Percentiles rank a stretch among this genome's conserved stretches.
Evolutionary conservation across 2,329 filamentous ascomycete genomes (phyloP).

Genomic region (Claviceps fusiformis): DNA sequence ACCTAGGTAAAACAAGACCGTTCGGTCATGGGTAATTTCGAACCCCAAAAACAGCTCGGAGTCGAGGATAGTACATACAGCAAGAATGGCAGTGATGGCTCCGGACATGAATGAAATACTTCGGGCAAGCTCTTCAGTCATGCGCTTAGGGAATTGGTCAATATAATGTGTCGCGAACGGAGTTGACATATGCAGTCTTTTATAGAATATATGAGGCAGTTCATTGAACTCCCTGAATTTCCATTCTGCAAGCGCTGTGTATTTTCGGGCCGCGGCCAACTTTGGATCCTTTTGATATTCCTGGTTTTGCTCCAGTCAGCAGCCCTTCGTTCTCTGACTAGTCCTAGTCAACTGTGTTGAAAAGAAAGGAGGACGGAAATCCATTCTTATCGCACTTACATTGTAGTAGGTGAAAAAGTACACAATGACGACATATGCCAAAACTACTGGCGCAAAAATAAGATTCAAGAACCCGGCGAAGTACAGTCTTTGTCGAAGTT

Average conservation of each 20-base stretch:
- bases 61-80: conserved; percentile 72
- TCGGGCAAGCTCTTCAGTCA: conserved; percentile 71
- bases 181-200: conserved; percentile 85
- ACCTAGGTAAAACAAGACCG: conserved; percentile 80
- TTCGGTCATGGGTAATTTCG: conserved; percentile 78
- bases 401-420: conserved; percentile 96
- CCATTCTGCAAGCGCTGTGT: conserved; percentile 90
- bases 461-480: conserved; percentile 80
- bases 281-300: conserved; percentile 93
- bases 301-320: conserved; percentile 23
- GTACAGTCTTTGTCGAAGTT: conserved; percentile 62
- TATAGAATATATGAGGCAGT: conserved; percentile 78
- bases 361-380: neutral
- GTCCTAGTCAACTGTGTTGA: neutral
- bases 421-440: conserved; percentile 73
- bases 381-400: conserved; percentile 30
- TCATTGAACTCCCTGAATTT: conserved; percentile 99
- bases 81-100: conserved; percentile 73
- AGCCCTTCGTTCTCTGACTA: neutral
- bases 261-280: conserved; percentile 67
- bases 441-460: conserved; percentile 71
- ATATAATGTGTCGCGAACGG: conserved; percentile 86
- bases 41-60: conserved; percentile 84
- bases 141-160: conserved; percentile 92
- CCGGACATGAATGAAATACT: conserved; percentile 83